phyloP scores from a whole-genome alignment of 345 rosid genomes.

The Eucalyptus marginata region DNA sequence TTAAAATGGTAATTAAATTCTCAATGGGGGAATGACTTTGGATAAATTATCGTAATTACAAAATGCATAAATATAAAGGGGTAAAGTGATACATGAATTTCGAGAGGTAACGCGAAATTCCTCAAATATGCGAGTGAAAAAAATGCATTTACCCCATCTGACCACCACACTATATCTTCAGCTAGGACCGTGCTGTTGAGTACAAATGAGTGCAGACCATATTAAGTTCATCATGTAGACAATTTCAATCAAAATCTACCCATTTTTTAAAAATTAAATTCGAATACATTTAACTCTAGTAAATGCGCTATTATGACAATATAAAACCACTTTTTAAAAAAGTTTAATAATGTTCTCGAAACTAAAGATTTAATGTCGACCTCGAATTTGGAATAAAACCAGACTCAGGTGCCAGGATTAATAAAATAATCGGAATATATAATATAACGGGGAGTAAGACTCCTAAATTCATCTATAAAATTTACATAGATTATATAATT shows the following conservation, averaged over 20 bases:
- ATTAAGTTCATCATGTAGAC: background rate
- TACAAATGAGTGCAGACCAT: background rate
- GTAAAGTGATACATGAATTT: background rate
- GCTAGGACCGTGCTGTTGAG: background rate
- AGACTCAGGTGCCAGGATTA: background rate
- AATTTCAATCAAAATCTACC: background rate
- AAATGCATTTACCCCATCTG: background rate
- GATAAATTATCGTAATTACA: background rate
- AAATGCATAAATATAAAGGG: background rate
- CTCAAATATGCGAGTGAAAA: background rate
- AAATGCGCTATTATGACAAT: background rate
- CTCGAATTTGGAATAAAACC: background rate
- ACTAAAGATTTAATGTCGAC: background rate
- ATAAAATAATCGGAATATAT: background rate
- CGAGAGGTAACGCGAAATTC: fast-evolving
- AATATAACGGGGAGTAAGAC: background rate
- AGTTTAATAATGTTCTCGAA: background rate
- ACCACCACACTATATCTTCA: background rate
- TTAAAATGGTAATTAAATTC: background rate
- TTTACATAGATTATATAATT: background rate
- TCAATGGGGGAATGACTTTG: fast-evolving
- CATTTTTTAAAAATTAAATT: background rate
- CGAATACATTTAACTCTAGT: background rate
- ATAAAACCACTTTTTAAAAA: background rate
- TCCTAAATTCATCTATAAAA: background rate